Base-by-base conservation (phyloP, 192 early-diverging fungal genomes). In the Gonapodya prolifera region DNA sequence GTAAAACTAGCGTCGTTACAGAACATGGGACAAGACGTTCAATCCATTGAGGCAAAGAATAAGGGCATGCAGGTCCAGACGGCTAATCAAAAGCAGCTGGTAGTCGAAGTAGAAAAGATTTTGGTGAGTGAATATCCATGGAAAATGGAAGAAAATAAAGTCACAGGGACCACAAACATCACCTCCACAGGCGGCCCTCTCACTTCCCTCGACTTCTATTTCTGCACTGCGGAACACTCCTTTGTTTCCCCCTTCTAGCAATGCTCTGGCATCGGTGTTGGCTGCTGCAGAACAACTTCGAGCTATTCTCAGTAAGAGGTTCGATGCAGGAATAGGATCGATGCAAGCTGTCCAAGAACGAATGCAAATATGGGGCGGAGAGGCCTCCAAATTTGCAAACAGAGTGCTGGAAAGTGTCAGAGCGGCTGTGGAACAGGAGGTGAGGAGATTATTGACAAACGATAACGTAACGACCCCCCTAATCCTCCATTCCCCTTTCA, bases 1-100 rank as follows among this genome's bases (percentile, higher is more conserved):
- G n/a, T n/a, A n/a, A n/a, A n/a, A n/a, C n/a, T n/a, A 84, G 0
- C 80, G 77, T 29, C 31, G 30, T 30, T 70, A n/a, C 80, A 94
- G 92, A 88, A 88, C 76, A 96, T 97, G 92, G 95, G 93, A 34
- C 89, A 92, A 82, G 94, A 98, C 82, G 95, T 98, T 75, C 93
- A 94, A 84, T 92, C 96, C 77, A 97, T 99, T 76, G 95, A 98
- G 84, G 84, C 90, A 23, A 89, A 94, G 79, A 98, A 98, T 82
- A 91, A 97, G 61, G 91, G 88, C 75, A 86, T 99, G 75, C 95
- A 98, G 81, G 86, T 94, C 31, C 90, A 94, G 61, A 93, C 94
- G 13, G 85, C 85, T 17, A 99, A 98, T 81, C 97, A 99, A 79
- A 91, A 94, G 34, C 86, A 85, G 31, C 82, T 99, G 34, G 83